Percentiles rank a stretch among this genome's conserved stretches.
Conservation (phyloP, 2,329 filamentous ascomycete species). For the Cryoendolithus antarcticus region DNA sequence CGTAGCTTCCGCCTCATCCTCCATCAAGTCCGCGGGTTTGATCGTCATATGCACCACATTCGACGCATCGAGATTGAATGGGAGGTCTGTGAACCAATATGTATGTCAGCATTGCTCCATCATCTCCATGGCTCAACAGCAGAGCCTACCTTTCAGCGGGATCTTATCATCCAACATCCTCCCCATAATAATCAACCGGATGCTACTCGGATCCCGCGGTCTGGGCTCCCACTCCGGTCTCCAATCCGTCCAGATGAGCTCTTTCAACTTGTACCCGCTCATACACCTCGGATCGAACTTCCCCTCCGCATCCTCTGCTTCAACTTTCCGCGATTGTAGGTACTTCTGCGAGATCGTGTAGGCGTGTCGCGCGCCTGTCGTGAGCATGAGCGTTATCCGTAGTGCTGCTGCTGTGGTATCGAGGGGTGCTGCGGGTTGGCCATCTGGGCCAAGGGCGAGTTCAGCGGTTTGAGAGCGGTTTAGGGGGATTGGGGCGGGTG, state of each 20-base stretch:
- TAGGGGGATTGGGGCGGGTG: not conserved
- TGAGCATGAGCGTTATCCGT: conserved; percentile 68
- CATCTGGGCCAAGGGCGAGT: conserved; percentile 4
- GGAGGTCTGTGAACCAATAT: conserved; percentile 49
- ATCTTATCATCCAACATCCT: conserved; percentile 84
- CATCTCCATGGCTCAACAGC: not conserved
- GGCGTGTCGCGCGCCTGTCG: conserved; percentile 67
- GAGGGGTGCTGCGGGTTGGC: conserved; percentile 2
- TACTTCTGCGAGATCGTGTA: conserved; percentile 86
- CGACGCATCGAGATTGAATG: conserved; percentile 58
- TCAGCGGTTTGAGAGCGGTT: conserved; percentile 6
- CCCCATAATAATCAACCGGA: conserved; percentile 84
- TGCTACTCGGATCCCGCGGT: conserved; percentile 75
- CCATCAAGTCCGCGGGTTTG: conserved; percentile 68
- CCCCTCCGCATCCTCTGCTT: conserved; percentile 54
- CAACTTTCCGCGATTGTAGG: conserved; percentile 65
- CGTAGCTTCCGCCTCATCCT: conserved; percentile 60
- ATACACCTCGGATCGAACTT: conserved; percentile 69
- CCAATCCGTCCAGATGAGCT: conserved; percentile 89
- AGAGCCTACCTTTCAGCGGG: conserved; percentile 57
- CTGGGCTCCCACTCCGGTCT: conserved; percentile 73
- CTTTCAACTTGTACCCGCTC: conserved; percentile 86
- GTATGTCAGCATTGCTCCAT: not conserved
- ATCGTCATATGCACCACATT: conserved; percentile 95
- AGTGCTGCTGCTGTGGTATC: conserved; percentile 31